These are phyloP conservation scores for Panicum miliaceum DNA, from an alignment of 176 grass and related monocot species.

Conservation along the genomic window DNA sequence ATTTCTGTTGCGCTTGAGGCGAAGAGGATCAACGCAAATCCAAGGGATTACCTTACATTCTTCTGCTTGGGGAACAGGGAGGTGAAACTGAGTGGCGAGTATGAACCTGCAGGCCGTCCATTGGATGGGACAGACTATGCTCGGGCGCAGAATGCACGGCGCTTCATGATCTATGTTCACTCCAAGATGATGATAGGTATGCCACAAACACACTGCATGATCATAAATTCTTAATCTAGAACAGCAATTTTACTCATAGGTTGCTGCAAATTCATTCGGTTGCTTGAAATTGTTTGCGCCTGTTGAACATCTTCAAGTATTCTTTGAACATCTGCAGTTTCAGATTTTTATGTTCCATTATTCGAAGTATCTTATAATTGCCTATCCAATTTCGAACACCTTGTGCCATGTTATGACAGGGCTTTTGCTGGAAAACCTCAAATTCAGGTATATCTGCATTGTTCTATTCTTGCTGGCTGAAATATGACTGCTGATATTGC, in stretches of 20 bases:
- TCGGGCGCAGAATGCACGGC: slow-evolving; percentile 68
- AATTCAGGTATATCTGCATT: not conserved
- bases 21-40: slow-evolving; percentile 57
- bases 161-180: slow-evolving; percentile 99
- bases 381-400: not conserved
- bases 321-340: not conserved
- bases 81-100: slow-evolving; percentile 69
- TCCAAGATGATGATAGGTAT: slow-evolving; percentile 99
- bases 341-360: not conserved
- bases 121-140: slow-evolving; percentile 60
- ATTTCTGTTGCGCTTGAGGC: slow-evolving; percentile 66
- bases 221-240: not conserved
- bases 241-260: not conserved
- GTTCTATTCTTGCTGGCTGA: slow-evolving; percentile 14
- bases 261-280: not conserved
- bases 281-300: not conserved
- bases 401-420: not conserved
- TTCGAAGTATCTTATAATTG: not conserved
- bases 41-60: slow-evolving; percentile 85
- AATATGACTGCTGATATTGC: not conserved
- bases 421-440: not conserved
- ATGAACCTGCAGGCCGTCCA: slow-evolving; percentile 68
- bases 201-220: not conserved
- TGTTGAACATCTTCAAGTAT: not conserved
- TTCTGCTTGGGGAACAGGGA: slow-evolving; percentile 94